These are phyloP conservation scores for Candida corydali DNA, from an alignment of 805 yeast genomes.

Conservation along the genomic window DNA sequence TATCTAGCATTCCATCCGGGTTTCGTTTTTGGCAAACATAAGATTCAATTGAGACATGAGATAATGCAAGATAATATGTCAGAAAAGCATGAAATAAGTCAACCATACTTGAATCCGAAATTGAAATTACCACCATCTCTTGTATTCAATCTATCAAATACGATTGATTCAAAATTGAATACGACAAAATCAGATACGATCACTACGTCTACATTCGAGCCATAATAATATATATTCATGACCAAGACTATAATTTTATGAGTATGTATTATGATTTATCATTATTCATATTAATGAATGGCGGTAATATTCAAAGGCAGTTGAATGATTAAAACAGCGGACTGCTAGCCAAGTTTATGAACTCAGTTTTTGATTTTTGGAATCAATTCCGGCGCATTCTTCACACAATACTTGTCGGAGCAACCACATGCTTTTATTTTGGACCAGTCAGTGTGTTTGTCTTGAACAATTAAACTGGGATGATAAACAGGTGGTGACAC, in stretches of 20 bases:
- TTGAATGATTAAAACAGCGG: background rate
- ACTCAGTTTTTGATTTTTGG: conserved; percentile 23
- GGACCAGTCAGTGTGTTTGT: conserved; percentile 39
- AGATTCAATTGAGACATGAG: background rate
- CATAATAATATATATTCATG: too few species aligned
- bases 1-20: conserved; percentile 58
- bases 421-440: conserved; percentile 39
- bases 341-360: background rate
- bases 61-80: background rate
- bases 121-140: background rate
- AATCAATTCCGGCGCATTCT: conserved; percentile 37
- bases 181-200: too few species aligned
- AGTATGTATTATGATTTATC: too few species aligned
- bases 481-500: conserved; percentile 31
- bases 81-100: conserved; percentile 2
- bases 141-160: too few species aligned
- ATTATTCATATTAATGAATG: too few species aligned
- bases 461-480: conserved; percentile 57
- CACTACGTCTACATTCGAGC: too few species aligned
- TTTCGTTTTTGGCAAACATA: conserved; percentile 48
- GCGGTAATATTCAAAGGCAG: too few species aligned
- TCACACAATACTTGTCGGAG: conserved; percentile 37
- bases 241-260: too few species aligned
- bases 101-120: conserved; percentile 4
- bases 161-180: too few species aligned